Percentiles rank a stretch among this genome's conserved stretches.
These are phyloP conservation scores for Penstemon newberryi DNA, from an alignment of 257 asterid species.

Conservation along the genomic window DNA sequence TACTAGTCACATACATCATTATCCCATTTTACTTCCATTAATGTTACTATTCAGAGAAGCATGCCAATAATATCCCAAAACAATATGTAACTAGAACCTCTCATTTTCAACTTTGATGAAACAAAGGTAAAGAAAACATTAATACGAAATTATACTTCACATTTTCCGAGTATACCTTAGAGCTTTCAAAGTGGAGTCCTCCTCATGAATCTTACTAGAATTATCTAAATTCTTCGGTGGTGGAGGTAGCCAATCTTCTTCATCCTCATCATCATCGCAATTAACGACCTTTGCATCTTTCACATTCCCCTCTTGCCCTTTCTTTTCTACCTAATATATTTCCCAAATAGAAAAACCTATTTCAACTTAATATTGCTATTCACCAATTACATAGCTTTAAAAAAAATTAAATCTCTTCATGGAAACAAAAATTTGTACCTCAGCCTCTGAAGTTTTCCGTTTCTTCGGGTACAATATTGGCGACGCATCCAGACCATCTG, in stretches of 20 bases:
- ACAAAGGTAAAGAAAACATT: background rate
- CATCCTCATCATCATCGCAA: slow-evolving; percentile 56
- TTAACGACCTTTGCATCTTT: slow-evolving; percentile 38
- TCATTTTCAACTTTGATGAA: background rate
- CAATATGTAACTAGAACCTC: background rate
- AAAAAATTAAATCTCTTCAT: slow-evolving; percentile 5
- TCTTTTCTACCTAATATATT: slow-evolving; percentile 44
- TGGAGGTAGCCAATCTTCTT: slow-evolving; percentile 92
- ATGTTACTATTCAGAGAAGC: background rate
- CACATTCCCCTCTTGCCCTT: slow-evolving; percentile 36
- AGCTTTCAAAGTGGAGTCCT: slow-evolving; percentile 76
- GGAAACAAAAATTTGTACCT: slow-evolving; percentile 34
- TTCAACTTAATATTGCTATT: slow-evolving; percentile 21
- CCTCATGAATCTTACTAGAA: slow-evolving; percentile 31
- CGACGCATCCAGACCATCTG: slow-evolving; percentile 71
- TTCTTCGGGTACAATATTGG: slow-evolving; percentile 46
- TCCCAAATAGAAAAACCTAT: slow-evolving; percentile 18
- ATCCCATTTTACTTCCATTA: background rate
- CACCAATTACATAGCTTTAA: background rate
- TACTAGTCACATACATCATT: background rate
- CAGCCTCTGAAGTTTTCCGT: slow-evolving; percentile 43
- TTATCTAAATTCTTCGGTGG: slow-evolving; percentile 53
- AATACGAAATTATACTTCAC: background rate
- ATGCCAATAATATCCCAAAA: slow-evolving; percentile 1
- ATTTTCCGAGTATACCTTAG: slow-evolving; percentile 50